Percentiles rank a stretch among this genome's conserved stretches.
Conservation (phyloP, 1,284 basidiomycete species). For the Sparassis latifolia region DNA sequence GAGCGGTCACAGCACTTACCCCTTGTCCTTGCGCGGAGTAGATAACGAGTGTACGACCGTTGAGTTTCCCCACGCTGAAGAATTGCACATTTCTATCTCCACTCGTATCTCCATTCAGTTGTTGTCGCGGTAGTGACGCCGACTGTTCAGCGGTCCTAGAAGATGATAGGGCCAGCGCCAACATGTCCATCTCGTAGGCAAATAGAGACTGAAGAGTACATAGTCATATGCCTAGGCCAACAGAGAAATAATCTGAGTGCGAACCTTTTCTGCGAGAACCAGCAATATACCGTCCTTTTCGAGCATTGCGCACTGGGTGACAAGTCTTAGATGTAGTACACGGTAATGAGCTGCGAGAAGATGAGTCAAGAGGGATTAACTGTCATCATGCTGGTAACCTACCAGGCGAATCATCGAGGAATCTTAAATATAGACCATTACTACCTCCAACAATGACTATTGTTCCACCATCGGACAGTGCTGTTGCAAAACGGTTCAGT, state of each 20-base stretch:
- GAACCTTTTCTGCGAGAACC: conserved; percentile 85
- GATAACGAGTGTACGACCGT: conserved; percentile 82
- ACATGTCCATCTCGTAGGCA: conserved; percentile 82
- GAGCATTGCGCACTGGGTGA: conserved; percentile 91
- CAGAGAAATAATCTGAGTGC: conserved; percentile 8
- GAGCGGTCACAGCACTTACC: conserved; percentile 3
- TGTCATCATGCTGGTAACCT: conserved; percentile 22
- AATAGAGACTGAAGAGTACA: conserved; percentile 49
- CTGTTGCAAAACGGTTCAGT: conserved; percentile 29
- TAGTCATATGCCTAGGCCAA: neutral
- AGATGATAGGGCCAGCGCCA: conserved; percentile 83
- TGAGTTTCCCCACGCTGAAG: conserved; percentile 86
- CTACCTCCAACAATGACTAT: conserved; percentile 91
- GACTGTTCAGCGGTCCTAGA: conserved; percentile 44
- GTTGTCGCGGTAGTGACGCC: conserved; percentile 73
- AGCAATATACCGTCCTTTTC: conserved; percentile 95
- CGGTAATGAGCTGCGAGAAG: conserved; percentile 65
- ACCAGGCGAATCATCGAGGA: conserved; percentile 83
- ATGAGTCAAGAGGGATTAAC: neutral
- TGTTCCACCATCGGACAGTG: conserved; percentile 74
- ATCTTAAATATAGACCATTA: conserved; percentile 96
- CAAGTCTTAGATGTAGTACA: conserved; percentile 84
- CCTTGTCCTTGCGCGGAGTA: conserved; percentile 96
- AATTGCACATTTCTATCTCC: conserved; percentile 86
- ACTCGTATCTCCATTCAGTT: conserved; percentile 50